Evolutionary conservation across 345 rosid species (phyloP).

Genomic region (Garcia nutans): DNA sequence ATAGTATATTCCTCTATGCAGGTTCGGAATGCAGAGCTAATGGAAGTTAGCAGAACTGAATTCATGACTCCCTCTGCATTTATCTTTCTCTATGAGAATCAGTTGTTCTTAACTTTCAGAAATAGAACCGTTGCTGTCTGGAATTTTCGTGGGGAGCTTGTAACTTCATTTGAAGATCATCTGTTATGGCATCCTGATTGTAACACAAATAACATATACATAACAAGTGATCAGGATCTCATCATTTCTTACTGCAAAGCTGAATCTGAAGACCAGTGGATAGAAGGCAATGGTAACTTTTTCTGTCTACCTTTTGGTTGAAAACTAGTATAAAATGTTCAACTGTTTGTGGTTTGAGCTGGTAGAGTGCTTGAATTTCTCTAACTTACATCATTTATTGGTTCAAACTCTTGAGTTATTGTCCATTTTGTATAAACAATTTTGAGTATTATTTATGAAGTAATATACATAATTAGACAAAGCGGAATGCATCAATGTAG

Average conservation of each 20-base stretch:
- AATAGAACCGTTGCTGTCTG: slow-evolving; percentile 83
- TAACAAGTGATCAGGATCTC: slow-evolving; percentile 96
- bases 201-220: slow-evolving; percentile 92
- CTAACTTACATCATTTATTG: neutral
- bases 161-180: slow-evolving; percentile 97
- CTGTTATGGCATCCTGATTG: slow-evolving; percentile 96
- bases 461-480: neutral
- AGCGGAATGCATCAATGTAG: neutral
- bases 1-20: slow-evolving; percentile 20
- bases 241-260: slow-evolving; percentile 98
- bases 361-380: neutral
- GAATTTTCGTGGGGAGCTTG: slow-evolving; percentile 96
- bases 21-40: slow-evolving; percentile 79
- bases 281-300: slow-evolving; percentile 76
- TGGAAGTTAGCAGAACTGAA: slow-evolving; percentile 74
- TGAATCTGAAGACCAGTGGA: slow-evolving; percentile 83
- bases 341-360: neutral
- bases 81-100: slow-evolving; percentile 91
- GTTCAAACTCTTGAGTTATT: neutral
- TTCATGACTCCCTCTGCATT: slow-evolving; percentile 97
- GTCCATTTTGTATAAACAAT: neutral
- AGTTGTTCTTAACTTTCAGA: slow-evolving; percentile 88
- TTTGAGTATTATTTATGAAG: neutral
- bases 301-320: neutral
- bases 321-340: neutral